Base-by-base conservation (phyloP, 768 basidiomycete genomes). In the Rhizopogon vesiculosus region DNA sequence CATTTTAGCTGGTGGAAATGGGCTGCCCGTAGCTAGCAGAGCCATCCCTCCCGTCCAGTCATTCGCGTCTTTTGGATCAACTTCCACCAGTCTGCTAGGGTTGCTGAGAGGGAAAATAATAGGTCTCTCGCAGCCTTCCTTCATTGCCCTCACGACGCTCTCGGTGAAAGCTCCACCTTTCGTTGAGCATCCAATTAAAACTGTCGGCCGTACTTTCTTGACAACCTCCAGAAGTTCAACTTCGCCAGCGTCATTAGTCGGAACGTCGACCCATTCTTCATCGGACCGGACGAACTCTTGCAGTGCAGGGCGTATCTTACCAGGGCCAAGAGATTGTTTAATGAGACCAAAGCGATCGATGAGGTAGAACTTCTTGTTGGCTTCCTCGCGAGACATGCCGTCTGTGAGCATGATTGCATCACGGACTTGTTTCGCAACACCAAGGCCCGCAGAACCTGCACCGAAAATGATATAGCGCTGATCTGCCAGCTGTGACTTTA, bases 61-160 rank as follows among this genome's bases (percentile, higher is more conserved):
- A 62, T 85, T 81, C 31, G 86, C 78, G 62, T 90, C 81, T 56
- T 78, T 74, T 6, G 89, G 90, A 53, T 83, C 75, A 1, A 86
- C 87, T 67, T 96, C 93, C 44, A 85, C 85, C 53, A 93, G 74
- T 43, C 73, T 68, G 57, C 86, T 91, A 3, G 92, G 93, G 69
- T 95, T 95, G 41, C 84, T 87, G 44, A 95, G 76, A 15, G 92
- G 90, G 63, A 93, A 78, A 59, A 95, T 90, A 63, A 93, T 87
- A 0, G 92, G 92, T 56, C 87, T 73, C 22, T 88, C 86, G 42
- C 79, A 80, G 49, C 80, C 75, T 59, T 80, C 81, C 29, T 80
- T 77, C 90, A 94, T 87, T 28, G 79, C 78, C 64, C 76, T 74
- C 35, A 91, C 73, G 41, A 91, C 74, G 55, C 87, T 84, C 71